These are phyloP conservation scores for Tinospora cordifolia DNA, from an alignment of 164 flowering plant genomes.

Conservation along the genomic window DNA sequence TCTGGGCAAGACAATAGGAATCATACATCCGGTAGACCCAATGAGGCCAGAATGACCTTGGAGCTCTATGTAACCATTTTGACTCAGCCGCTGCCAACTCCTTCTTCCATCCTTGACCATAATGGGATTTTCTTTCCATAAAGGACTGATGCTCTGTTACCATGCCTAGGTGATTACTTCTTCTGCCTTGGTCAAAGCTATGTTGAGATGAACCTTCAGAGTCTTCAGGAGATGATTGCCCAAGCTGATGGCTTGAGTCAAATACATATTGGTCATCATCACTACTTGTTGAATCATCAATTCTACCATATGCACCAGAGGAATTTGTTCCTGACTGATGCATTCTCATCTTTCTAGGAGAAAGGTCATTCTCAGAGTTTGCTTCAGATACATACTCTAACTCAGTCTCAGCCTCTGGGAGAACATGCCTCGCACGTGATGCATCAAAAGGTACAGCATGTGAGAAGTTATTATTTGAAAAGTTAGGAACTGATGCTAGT, in stretches of 20 bases:
- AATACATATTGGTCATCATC: constrained; percentile 44
- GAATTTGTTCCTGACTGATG: constrained; percentile 48
- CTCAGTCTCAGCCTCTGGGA: constrained; percentile 34
- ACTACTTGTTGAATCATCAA: constrained; percentile 53
- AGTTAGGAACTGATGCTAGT: constrained; percentile 32
- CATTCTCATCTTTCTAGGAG: constrained; percentile 44
- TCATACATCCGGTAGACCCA: constrained; percentile 96
- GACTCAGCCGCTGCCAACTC: constrained; percentile 18
- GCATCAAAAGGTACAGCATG: constrained; percentile 13
- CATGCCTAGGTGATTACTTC: constrained; percentile 6
- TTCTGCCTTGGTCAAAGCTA: constrained; percentile 13
- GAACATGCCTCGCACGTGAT: constrained; percentile 22
- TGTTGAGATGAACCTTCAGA: constrained; percentile 20
- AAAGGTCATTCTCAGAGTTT: constrained; percentile 66
- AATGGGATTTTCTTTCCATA: constrained; percentile 17
- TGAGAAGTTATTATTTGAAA: constrained; percentile 15
- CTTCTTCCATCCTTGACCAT: constrained; percentile 20
- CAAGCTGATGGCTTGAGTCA: constrained; percentile 24
- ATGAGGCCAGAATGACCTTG: constrained; percentile 73
- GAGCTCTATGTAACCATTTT: constrained; percentile 28
- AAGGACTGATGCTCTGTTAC: constrained; percentile 9
- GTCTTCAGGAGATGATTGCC: constrained; percentile 19
- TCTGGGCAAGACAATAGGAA: constrained; percentile 71
- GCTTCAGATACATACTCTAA: constrained; percentile 52
- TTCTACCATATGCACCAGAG: constrained; percentile 25